Evolutionary conservation across 2,329 filamentous ascomycete species (phyloP), one percentile per base, ranked within the genome.

Genomic region (Aspergillus novofumigatus): DNA sequence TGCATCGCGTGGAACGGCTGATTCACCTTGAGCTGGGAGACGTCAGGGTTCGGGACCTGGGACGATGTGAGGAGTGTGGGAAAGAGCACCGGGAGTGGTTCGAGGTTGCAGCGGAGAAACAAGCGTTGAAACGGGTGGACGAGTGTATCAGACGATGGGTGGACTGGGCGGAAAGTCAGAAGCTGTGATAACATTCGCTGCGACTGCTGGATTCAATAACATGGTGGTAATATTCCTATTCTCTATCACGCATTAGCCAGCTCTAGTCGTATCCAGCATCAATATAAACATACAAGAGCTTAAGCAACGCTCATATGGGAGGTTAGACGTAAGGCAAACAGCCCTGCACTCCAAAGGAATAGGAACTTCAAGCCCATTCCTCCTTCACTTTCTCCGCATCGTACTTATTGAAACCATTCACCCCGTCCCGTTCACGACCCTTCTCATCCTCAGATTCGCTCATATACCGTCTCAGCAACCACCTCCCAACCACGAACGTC

Each of bases 51-150:
- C 86, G 81, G 77, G 81, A 65, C 74, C 77, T 55, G 75, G 86
- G 72, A 20, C 83, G 83, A 53, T 99, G 94, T 67, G 80, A 80
- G 4, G 83, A 86, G 1, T 99, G 94, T 69, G 92, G 92, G 1
- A 87, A 86, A 68, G 87, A 91, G 66, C 94, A 99, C 73, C 81
- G 88, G 53, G 94, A 99, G 77, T 99, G 93, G 93, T 99, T 99
- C 71, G 90, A 95, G 75, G 86, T 97, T 1, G 86, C 90, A 60
- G 90, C 90, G 0, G 87, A 80, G 23, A 83, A 86, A 62, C 81
- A 87, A 28, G 90, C 87, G 0, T 81, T 97, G 3, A 84, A 81
- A 59, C 81, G 69, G 26, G 83, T 90, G 9, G 87, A 90, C 74
- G 86, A 89, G 62, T 85, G 92, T 58, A 86, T 96, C 44, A 84